Evolutionary conservation across 768 basidiomycete species (phyloP), one percentile per base, ranked within the genome.

Genomic region (Suillus sp.): DNA sequence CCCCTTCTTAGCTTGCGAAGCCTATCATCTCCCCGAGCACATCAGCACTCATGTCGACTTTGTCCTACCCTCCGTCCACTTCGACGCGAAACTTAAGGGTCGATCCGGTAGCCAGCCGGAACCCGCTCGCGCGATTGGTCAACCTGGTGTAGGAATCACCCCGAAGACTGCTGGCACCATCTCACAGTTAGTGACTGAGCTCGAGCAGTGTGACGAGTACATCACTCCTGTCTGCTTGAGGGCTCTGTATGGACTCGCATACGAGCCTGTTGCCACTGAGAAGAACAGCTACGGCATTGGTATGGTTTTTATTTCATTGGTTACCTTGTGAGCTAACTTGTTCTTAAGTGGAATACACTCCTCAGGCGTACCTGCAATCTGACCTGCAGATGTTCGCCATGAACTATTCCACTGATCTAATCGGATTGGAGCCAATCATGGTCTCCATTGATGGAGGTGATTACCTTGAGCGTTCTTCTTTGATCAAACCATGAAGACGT

Each of bases 361-460:
- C 78, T 11, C 66, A 73, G 60, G 70, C 64, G 51, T 77, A 70
- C 57, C 57, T 75, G 27, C 64, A 67, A 14, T 66, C 67, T 20
- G 78, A 78, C 61, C 43, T 77, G n/a, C 45, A 75, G 22, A 62
- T 78, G 72, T 79, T 78, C 43, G 75, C 76, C 47, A 65, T 57
- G 37, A 72, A 72, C 51, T 78, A 68, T 59, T 4, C 60, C 9
- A 45, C 68, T 65, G 35, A 66, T 50, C 51, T 73, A 55, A 42
- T 60, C 32, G 75, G 71, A 34, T 67, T 68, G 57, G 35, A 66
- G 10, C 78, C 78, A 10, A 50, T 60, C 30, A 27, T 78, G 51
- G 69, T 72, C 27, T 73, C 75, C 30, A 77, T 79, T 18, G 78
- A 78, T 38, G 78, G 78, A 18, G 78, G 77, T 78, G 63, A 59